These are phyloP conservation scores for Sphagnum magellanicum DNA, from an alignment of 228 moss, liverwort and hornwort species.

Conservation along the genomic window DNA sequence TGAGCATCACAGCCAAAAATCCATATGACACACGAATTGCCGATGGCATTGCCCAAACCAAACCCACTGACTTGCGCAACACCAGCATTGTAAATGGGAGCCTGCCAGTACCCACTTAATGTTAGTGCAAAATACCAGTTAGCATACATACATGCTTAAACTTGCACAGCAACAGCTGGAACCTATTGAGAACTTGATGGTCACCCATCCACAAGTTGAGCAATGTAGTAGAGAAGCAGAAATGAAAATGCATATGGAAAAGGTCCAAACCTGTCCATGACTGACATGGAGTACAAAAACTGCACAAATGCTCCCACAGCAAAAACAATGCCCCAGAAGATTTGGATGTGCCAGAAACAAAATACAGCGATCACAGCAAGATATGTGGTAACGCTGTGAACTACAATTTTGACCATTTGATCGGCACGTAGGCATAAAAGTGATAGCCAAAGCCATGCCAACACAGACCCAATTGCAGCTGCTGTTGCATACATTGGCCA, in stretches of 20 bases:
- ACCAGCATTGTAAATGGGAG: slow-evolving; percentile 43
- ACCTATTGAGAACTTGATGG: not conserved
- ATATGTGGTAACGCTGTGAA: slow-evolving; percentile 48
- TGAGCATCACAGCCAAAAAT: slow-evolving; percentile 31
- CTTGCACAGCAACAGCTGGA: not conserved
- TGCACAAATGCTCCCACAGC: slow-evolving; percentile 35
- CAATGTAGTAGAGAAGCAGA: not conserved
- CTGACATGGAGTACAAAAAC: slow-evolving; percentile 41
- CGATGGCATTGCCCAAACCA: slow-evolving; percentile 28
- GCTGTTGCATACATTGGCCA: slow-evolving; percentile 43
- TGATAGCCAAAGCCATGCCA: slow-evolving; percentile 27
- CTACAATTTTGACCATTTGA: slow-evolving; percentile 44
- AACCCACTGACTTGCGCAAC: slow-evolving; percentile 29
- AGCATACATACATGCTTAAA: not conserved
- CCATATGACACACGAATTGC: slow-evolving; percentile 28
- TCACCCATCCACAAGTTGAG: not conserved
- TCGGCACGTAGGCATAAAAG: slow-evolving; percentile 34
- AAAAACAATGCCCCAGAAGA: slow-evolving; percentile 42
- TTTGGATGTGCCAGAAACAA: slow-evolving; percentile 40
- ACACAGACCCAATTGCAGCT: slow-evolving; percentile 26
- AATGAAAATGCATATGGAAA: not conserved
- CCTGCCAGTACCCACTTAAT: slow-evolving; percentile 5
- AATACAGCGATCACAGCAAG: slow-evolving; percentile 39
- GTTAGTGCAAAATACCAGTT: not conserved
- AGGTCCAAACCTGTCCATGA: slow-evolving; percentile 35